Evolutionary conservation across 768 basidiomycete species (phyloP), one percentile per base, ranked within the genome.

Genomic region (Collybia mongolica): DNA sequence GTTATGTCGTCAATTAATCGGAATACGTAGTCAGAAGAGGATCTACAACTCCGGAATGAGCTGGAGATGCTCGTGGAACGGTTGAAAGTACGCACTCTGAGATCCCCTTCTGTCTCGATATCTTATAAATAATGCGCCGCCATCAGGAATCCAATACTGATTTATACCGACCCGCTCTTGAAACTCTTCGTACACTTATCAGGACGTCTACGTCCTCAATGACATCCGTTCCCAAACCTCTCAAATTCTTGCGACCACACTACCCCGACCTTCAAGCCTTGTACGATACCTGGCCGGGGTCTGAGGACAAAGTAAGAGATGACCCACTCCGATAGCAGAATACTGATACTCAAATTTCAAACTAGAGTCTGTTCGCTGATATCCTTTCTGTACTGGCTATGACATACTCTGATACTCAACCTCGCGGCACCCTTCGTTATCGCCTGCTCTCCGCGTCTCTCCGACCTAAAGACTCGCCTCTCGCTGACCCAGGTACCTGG

Each of bases 401-500:
- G 97, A 99, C 97, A 6, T 98, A 98, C 66, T 98, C 95, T 7
- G 97, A 99, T 71, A 95, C 93, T 15, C 86, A 97, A 72, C 93
- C 93, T 36, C 87, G 97, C 43, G 96, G 96, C 49, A 99, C 97
- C 2, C 84, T 99, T 23, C 83, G 85, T 54, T 98, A 97, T 72
- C 89, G 95, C 41, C 81, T 98, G 18, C 77, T 94, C 29, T 88
- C 91, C 6, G 82, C 84, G 7, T 81, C 86, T 15, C 73, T 88
- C 43, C 80, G 82, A 39, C 82, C 85, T 28, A 61, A 79, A 15
- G 75, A 82, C 36, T 81, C 88, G 2, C 81, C 83, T 2, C 80
- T 90, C 18, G 78, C 88, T 2, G 91, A 93, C 57, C 95, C 97
- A 0, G 95, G 96, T n/a, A 80, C 85, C 26, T 99, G 97, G 97